These are phyloP conservation scores for Ascobolus immersus DNA, from an alignment of 495 filamentous ascomycete species.

Conservation along the genomic window DNA sequence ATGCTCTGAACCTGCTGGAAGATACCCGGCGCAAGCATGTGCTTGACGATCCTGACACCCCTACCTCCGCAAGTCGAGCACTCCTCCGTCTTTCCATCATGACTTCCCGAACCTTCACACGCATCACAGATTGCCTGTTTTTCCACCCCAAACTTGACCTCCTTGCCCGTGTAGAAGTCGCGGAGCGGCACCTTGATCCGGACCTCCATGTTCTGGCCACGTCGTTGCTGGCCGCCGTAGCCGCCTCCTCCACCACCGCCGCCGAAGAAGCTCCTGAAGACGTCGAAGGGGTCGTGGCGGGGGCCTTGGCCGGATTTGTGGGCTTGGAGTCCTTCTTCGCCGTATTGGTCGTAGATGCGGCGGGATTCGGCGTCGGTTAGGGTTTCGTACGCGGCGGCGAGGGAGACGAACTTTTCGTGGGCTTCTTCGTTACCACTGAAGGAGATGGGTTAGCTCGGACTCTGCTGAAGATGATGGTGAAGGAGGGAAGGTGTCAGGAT, in stretches of 20 bases:
- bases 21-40: conserved; percentile 83
- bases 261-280: conserved; percentile 97
- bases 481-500: conserved; percentile 4
- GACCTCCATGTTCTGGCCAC: conserved; percentile 78
- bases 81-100: conserved; percentile 54
- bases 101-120: conserved; percentile 67
- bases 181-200: conserved; percentile 54
- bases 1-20: conserved; percentile 86
- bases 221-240: conserved; percentile 41
- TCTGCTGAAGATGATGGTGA: conserved; percentile 1
- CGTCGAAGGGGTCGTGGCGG: conserved; percentile 76
- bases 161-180: conserved; percentile 79
- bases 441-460: background rate
- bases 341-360: conserved; percentile 86
- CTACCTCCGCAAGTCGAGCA: conserved; percentile 54
- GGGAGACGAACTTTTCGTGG: conserved; percentile 76
- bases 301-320: conserved; percentile 33
- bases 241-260: conserved; percentile 55
- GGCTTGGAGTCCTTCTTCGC: conserved; percentile 64
- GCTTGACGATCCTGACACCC: conserved; percentile 56
- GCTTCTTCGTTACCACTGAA: conserved; percentile 47
- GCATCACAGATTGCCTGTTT: conserved; percentile 87
- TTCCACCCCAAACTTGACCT: conserved; percentile 66
- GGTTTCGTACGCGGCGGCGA: conserved; percentile 89
- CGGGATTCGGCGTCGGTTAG: conserved; percentile 60